Base-by-base conservation (phyloP, 345 rosid genomes). In the Lepidium didymum region DNA sequence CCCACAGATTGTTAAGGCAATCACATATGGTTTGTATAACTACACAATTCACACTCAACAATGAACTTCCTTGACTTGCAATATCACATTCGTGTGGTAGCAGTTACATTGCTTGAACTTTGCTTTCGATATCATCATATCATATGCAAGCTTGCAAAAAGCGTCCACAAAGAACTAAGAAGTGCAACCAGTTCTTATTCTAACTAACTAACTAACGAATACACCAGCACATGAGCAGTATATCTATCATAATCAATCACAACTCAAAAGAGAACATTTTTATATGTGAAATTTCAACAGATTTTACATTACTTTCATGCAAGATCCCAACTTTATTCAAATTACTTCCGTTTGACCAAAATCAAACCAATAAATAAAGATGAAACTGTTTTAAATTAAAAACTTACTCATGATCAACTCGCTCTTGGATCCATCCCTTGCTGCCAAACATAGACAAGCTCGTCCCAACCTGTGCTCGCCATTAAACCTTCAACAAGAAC, bases 381-480 rank as follows among this genome's bases (percentile, higher is more conserved):
- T 40, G 40, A 59, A 47, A 19, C 25, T 37, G 51, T 66, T 36
- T 42, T 0, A 78, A 8, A 65, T 43, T 40, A 50, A 14, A 68
- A 10, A 43, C 45, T 27, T 61, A 38, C 78, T 14, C 42, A 10
- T 69, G 16, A 58, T 79, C 74, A 93, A 77, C 79, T 77, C 1
- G 89, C 93, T 81, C 90, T 82, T 0, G 97, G 97, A 56, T 89
- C 97, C 72, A 85, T 91, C 65, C 99, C 96, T 16, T 91, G 91
- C 73, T 87, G 99, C 97, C 97, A 91, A 56, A 91, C 85, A 7
- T 85, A 91, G 37, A 94, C 97, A 55, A 89, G 64, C 80, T 87
- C 97, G 14, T 94, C 99, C 99, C 97, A 94, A 12, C 97, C 96
- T 0, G 99, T 85, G 41, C 96, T 94, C 4, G 96, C 97, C 75